Percentiles rank a stretch among this genome's conserved stretches.
These are phyloP conservation scores for Jaminaea rosea DNA, from an alignment of 1,284 basidiomycete genomes.

Conservation along the genomic window DNA sequence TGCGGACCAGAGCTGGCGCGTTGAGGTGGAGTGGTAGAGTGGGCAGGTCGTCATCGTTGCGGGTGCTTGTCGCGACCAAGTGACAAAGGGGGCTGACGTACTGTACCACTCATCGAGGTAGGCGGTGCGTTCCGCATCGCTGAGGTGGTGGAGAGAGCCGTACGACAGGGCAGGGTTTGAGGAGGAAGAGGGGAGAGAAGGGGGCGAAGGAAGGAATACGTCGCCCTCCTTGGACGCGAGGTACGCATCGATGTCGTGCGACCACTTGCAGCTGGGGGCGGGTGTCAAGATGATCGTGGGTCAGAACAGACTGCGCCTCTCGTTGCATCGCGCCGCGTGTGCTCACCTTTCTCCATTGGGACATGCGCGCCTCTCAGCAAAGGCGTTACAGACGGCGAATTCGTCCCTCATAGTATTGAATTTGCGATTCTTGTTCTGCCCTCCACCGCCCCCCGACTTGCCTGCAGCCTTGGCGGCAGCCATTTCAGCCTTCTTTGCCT, in stretches of 20 bases:
- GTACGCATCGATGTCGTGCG: conserved; percentile 70
- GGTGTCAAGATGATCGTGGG: not conserved
- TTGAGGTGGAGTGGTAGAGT: conserved; percentile 50
- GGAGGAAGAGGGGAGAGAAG: conserved; percentile 6
- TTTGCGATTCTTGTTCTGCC: conserved; percentile 28
- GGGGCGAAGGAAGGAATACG: conserved; percentile 55
- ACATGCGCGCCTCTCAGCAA: conserved; percentile 2
- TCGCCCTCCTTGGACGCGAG: conserved; percentile 68
- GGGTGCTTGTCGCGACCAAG: not conserved
- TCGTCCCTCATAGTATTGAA: conserved; percentile 9
- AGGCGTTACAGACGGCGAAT: conserved; percentile 3
- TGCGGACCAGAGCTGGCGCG: not conserved
- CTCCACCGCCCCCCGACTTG: conserved; percentile 14
- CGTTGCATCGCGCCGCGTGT: not conserved
- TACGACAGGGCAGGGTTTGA: not conserved
- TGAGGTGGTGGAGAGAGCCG: conserved; percentile 5
- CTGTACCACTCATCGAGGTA: conserved; percentile 25
- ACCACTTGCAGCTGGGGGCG: conserved; percentile 58
- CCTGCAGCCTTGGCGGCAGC: not conserved
- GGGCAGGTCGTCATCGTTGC: conserved; percentile 55
- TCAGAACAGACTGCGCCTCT: not conserved
- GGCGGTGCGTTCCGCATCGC: conserved; percentile 2
- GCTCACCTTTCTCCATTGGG: not conserved
- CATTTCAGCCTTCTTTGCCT: not conserved
- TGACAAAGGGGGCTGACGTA: conserved; percentile 7